Evolutionary conservation across 345 rosid species (phyloP).

Genomic region (Capsella bursapastoris): DNA sequence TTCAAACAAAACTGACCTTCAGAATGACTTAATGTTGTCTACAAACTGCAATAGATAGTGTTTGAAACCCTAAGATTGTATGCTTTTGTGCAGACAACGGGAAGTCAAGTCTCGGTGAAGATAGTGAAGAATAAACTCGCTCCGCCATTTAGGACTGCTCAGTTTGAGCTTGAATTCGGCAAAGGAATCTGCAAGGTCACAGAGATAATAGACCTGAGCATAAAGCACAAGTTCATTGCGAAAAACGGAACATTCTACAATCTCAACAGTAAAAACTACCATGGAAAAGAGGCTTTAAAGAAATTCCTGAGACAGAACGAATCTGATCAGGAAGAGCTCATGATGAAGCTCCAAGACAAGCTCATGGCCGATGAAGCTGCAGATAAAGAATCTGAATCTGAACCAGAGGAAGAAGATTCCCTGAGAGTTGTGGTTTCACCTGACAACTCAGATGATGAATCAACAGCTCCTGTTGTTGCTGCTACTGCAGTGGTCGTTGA

Average conservation of each 20-base stretch:
- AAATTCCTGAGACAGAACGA: slow-evolving; percentile 58
- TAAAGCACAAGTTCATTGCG: slow-evolving; percentile 70
- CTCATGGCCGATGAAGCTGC: slow-evolving; percentile 42
- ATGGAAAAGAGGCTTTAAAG: slow-evolving; percentile 85
- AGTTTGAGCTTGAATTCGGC: slow-evolving; percentile 93
- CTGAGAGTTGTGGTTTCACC: slow-evolving; percentile 48
- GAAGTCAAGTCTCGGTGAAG: slow-evolving; percentile 79
- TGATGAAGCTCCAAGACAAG: slow-evolving; percentile 65
- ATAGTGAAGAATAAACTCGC: slow-evolving; percentile 96
- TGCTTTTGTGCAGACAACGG: slow-evolving; percentile 57
- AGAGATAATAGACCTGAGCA: slow-evolving; percentile 76
- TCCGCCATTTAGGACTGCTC: slow-evolving; percentile 83
- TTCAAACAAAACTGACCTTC: slow-evolving; percentile 5
- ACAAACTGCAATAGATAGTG: slow-evolving; percentile 24
- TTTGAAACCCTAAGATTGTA: slow-evolving; percentile 17
- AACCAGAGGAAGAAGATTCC: slow-evolving; percentile 41
- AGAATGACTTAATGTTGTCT: background rate
- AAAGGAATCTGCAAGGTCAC: slow-evolving; percentile 81
- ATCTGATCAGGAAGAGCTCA: slow-evolving; percentile 62
- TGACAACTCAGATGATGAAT: slow-evolving; percentile 75
- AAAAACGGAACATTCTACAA: slow-evolving; percentile 58
- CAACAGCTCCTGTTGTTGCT: slow-evolving; percentile 35
- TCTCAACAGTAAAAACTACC: slow-evolving; percentile 57
- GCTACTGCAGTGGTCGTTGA: slow-evolving; percentile 57
- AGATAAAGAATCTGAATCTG: slow-evolving; percentile 45